Evolutionary conservation across 1,284 basidiomycete species (phyloP), one percentile per base, ranked within the genome.

Genomic region (Irpex lacteus): DNA sequence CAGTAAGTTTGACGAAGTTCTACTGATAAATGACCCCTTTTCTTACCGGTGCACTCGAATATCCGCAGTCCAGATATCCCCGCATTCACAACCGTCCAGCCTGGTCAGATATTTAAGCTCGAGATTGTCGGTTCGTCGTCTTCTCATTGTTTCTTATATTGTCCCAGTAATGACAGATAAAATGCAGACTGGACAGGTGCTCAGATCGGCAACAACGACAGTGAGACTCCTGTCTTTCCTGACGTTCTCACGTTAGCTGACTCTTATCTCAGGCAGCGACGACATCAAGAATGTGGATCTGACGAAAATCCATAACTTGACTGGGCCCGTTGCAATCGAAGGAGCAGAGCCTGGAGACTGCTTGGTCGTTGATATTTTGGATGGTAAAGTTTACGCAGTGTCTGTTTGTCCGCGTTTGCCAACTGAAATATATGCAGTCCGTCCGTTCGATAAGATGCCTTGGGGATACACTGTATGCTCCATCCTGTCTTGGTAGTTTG

Each of bases 321-420:
- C 88, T 1, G 91, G 91, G 0, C 91, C 91, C 0, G 82, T 94
- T 63, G 86, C 84, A 0, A 84, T 93, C 15, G 87, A 91, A 66
- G 89, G 88, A 6, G 87, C 91, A 1, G 85, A 91, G 69, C 91
- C 91, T 0, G 91, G 91, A 4, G 91, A 93, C 71, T 90, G 90
- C 61, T 80, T 93, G 9, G 88, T 91, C 3, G 86, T 92, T 6
- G 91, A 94, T 66, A 90, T 94, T 63, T 76, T 93, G 18, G 90
- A 94, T 71, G 85, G 86, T 87, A 68, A 66, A 74, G 38, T 58
- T n/a, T 53, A 56, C 50, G 63, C 38, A 50, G 2, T 50, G 54
- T 18, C 50, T 44, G 32, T 18, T 59, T 58, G 7, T 26, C 26
- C 26, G 26, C 26, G 26, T 26, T 26, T 26, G 26, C 2, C 26